Base-by-base conservation (phyloP, 495 filamentous ascomycete species). In the Hypoxylon lienhwacheense region DNA sequence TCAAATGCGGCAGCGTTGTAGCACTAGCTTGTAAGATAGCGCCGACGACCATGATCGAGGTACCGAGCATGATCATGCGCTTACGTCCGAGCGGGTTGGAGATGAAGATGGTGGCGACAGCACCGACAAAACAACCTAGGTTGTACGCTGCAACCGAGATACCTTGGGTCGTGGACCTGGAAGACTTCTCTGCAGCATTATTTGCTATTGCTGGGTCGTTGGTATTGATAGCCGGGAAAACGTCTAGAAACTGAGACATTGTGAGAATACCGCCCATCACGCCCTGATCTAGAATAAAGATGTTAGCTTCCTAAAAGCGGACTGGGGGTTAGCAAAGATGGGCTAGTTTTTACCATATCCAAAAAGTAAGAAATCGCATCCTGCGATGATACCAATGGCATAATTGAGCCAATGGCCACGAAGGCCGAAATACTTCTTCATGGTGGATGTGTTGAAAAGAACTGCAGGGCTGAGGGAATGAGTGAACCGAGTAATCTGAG, bases 91-190 rank as follows among this genome's bases (percentile, higher is more conserved):
- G 82, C 2, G 75, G 71, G 56, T 91, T 83, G 41, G 88, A 86
- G 45, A 90, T 76, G 63, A 83, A 87, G 53, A 91, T 85, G 7
- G 79, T 82, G 37, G 83, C 62, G 42, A 89, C 73, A 4, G 87
- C 82, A 12, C 88, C 86, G 42, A 83, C 61, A 67, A 91, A 89
- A 66, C 86, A 90, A 11, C 88, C 86, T n/a, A 89, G 54, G 60
- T 89, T 87, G 73, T 89, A 90, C 8, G 78, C 74, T 11, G 82
- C 81, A 26, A 84, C 77, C 0, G 81, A 73, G 36, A 87, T 66
- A 71, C 82, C 82, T 66, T 85, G 81, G 33, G 77, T 81, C 10
- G 77, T 79, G 0, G 81, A 78, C 49, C 80, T 76, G 16, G 65
- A 61, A 7, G 69, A 73, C 22, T 70, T 61, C 32, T 72, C 66